Percentiles rank a stretch among this genome's conserved stretches.
These are phyloP conservation scores for Russula foetens DNA, from an alignment of 768 basidiomycete genomes.

Conservation along the genomic window DNA sequence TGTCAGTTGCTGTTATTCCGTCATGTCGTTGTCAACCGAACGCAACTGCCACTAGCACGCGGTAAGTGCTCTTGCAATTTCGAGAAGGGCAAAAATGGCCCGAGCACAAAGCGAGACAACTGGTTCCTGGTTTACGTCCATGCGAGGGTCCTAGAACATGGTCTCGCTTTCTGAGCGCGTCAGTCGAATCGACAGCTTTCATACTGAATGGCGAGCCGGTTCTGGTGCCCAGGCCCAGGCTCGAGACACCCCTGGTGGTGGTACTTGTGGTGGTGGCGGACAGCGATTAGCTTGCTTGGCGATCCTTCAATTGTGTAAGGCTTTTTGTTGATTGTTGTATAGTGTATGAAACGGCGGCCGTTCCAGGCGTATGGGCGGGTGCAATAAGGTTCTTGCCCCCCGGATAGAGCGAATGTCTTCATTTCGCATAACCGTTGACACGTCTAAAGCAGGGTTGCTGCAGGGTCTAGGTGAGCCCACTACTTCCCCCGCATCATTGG, in stretches of 20 bases:
- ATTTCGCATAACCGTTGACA: conserved; percentile 11
- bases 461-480: neutral
- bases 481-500: neutral
- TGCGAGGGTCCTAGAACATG: neutral
- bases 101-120: neutral
- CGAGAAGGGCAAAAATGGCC: neutral
- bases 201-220: neutral
- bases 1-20: too few species aligned
- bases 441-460: neutral
- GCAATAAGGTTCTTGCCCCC: neutral
- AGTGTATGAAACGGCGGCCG: neutral
- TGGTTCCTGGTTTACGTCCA: neutral
- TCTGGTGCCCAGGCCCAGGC: neutral
- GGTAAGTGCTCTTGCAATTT: neutral
- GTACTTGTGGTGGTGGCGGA: neutral
- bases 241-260: neutral
- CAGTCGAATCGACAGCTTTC: neutral
- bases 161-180: neutral
- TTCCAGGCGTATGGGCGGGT: neutral
- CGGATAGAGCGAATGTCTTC: neutral
- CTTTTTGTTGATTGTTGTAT: neutral
- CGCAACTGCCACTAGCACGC: neutral
- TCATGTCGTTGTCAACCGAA: neutral
- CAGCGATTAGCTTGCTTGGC: neutral
- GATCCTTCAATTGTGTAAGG: neutral